These are phyloP conservation scores for Rosa lucieae DNA, from an alignment of 306 rosid genomes.

Conservation along the genomic window DNA sequence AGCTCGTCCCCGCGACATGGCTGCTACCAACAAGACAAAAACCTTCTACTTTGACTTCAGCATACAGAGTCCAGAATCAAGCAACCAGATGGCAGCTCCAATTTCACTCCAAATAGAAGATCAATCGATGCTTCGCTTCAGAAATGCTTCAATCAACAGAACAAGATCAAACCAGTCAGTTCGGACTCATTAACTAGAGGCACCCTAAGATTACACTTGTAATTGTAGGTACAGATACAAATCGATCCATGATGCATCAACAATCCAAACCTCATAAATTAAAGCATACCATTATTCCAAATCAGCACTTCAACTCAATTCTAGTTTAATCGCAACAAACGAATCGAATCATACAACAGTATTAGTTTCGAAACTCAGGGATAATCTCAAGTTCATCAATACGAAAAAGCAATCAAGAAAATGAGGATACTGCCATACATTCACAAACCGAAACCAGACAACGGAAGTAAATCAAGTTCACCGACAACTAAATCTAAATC, in stretches of 20 bases:
- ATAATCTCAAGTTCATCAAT: neutral
- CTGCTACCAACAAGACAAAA: slow-evolving; percentile 14
- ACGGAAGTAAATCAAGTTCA: slow-evolving; percentile 8
- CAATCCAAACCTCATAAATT: neutral
- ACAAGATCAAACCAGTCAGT: slow-evolving; percentile 18
- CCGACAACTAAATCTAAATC: neutral
- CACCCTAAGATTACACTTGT: neutral
- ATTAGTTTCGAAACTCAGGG: neutral
- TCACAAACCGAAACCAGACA: slow-evolving; percentile 1
- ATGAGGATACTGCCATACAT: neutral
- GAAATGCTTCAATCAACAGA: slow-evolving; percentile 3
- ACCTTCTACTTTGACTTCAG: slow-evolving; percentile 27
- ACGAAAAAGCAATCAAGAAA: neutral
- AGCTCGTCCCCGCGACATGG: slow-evolving; percentile 87
- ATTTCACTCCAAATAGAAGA: slow-evolving; percentile 6
- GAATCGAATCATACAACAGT: neutral
- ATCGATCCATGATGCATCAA: slow-evolving; percentile 14
- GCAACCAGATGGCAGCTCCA: neutral
- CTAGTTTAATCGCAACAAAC: neutral
- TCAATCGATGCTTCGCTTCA: neutral
- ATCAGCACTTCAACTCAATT: neutral
- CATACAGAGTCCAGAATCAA: slow-evolving; percentile 16
- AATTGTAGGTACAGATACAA: neutral
- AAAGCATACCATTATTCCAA: neutral
- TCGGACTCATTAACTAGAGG: neutral